Conservation (phyloP, 192 early-diverging fungal genomes). For the Coemansia sp. region DNA sequence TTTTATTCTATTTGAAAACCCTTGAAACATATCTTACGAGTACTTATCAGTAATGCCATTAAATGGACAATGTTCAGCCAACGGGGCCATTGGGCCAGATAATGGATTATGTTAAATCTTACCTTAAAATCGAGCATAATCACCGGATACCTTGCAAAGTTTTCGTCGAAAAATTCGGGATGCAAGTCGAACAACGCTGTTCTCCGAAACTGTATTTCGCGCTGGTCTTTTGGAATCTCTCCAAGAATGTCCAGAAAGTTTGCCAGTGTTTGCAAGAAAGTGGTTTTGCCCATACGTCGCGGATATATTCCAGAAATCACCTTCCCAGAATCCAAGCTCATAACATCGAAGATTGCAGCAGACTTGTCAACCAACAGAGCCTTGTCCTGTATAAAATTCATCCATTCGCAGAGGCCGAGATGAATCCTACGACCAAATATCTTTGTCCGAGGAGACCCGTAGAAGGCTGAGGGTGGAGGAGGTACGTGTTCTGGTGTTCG, state of each 20-base stretch:
- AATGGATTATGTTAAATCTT: not conserved
- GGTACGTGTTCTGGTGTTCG: too few species aligned
- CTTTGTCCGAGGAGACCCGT: not conserved
- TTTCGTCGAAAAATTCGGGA: conserved; percentile 4
- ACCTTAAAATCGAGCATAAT: conserved; percentile 10
- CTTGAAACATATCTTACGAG: too few species aligned
- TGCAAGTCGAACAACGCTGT: not conserved
- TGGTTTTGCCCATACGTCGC: conserved; percentile 4
- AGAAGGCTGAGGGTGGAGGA: too few species aligned
- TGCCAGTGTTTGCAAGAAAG: conserved; percentile 1
- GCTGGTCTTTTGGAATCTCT: not conserved
- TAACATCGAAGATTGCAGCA: conserved; percentile 2
- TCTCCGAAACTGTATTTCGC: not conserved
- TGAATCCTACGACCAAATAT: not conserved
- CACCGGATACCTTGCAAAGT: conserved; percentile 12
- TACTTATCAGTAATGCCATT: not conserved
- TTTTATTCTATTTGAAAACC: too few species aligned
- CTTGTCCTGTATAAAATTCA: not conserved
- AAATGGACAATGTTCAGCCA: not conserved
- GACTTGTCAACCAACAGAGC: conserved; percentile 10
- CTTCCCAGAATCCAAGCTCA: not conserved
- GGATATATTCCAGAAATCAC: conserved; percentile 12
- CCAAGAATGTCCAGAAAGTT: conserved; percentile 4
- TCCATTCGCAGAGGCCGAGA: not conserved
- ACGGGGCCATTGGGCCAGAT: too few species aligned